Conservation (phyloP, 331 rosid species). For the Quercus lobata region DNA sequence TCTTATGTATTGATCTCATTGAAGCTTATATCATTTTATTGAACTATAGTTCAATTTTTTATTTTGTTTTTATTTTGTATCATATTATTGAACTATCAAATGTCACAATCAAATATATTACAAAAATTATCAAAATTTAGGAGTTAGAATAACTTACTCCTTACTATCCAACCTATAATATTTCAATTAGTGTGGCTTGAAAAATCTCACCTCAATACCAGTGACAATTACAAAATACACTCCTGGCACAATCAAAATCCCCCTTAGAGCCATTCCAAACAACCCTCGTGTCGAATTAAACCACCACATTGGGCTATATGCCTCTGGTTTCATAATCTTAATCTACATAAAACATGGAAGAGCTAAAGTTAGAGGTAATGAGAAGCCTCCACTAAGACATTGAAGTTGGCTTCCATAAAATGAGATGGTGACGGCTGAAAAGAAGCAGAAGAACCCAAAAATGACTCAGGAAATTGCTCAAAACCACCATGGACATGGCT, state of each 20-base stretch:
- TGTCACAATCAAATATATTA: too few relatives aligned
- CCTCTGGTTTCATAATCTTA: constrained; percentile 32
- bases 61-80: too few relatives aligned
- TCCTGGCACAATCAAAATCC: constrained; percentile 25
- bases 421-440: constrained; percentile 24
- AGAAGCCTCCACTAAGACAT: constrained; percentile 25
- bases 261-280: constrained; percentile 24
- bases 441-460: constrained; percentile 21
- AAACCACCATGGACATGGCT: constrained; percentile 38
- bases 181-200: constrained; percentile 22
- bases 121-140: too few relatives aligned
- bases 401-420: constrained; percentile 21
- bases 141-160: too few relatives aligned
- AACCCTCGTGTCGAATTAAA: constrained; percentile 26
- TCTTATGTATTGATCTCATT: too few relatives aligned
- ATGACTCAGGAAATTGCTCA: constrained; percentile 9
- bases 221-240: constrained; percentile 19
- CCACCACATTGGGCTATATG: constrained; percentile 19
- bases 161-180: not conserved
- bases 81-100: too few relatives aligned
- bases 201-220: constrained; percentile 24
- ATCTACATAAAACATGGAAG: constrained; percentile 42
- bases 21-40: too few relatives aligned
- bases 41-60: too few relatives aligned
- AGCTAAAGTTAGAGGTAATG: constrained; percentile 35